Evolutionary conservation across 2,329 filamentous ascomycete genomes (phyloP), one percentile per base, ranked within the genome.

Genomic region (Microcyclospora pomicola): DNA sequence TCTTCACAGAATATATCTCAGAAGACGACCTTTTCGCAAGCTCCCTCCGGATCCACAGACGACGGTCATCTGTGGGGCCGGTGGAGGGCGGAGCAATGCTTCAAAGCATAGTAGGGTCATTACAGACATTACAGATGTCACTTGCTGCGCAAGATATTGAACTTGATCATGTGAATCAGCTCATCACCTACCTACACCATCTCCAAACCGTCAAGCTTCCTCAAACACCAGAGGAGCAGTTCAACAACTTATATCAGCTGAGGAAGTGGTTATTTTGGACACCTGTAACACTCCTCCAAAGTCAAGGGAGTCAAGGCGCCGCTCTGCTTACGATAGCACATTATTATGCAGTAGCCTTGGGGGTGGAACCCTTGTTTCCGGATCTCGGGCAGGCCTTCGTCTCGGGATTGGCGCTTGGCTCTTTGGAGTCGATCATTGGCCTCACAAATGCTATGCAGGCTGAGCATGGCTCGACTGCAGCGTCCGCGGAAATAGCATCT

Each of bases 231-330:
- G 80, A 84, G 45, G 78, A 92, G 55, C 84, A 93, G 54, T 96
- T 95, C 56, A 81, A 86, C 53, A 82, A 87, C 46, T 74, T 96
- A 9, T 87, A 92, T 46, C 80, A 84, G 9, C 72, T 98, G 42
- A 75, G 87, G 39, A 82, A 83, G 49, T 95, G 88, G 86, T 73
- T 96, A 12, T 94, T 96, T 63, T 96, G 88, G 86, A 75, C 94
- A 39, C 91, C 91, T 1, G 78, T 94, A 27, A 77, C 78, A 48
- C 80, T 87, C 50, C 71, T 95, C 16, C 80, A 88, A 56, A 15
- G 28, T 46, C 81, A 79, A 34, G 76, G 80, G 36, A 75, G 75
- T 28, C 85, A 88, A 47, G 73, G 82, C 15, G 82, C 75, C 42
- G 80, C 85, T 1, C 69, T 95, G 48, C 70, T 93, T 37, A 78